Evolutionary conservation across 495 filamentous ascomycete genomes (phyloP).

Genomic region (Tuber brumale): DNA sequence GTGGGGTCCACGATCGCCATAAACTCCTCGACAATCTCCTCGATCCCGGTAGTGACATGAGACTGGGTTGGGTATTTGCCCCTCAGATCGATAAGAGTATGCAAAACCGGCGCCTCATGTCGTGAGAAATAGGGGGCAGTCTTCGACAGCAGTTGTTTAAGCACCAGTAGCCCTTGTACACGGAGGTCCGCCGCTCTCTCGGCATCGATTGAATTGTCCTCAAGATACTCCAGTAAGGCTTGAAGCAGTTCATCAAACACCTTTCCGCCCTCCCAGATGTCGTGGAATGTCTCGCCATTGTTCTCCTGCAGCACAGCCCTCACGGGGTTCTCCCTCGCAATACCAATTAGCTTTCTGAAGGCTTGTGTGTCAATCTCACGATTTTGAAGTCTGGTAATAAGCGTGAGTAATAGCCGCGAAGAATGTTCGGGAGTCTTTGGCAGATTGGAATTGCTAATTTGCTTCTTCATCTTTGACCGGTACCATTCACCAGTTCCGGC

Average conservation of each 20-base stretch:
- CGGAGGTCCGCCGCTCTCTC: conserved; percentile 67
- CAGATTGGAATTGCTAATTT: conserved; percentile 39
- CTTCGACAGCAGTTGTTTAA: conserved; percentile 67
- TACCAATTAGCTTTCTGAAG: conserved; percentile 77
- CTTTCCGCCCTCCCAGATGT: conserved; percentile 51
- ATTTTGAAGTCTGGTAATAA: conserved; percentile 64
- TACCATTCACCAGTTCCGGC: conserved; percentile 43
- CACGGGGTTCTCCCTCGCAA: conserved; percentile 60
- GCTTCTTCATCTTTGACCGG: conserved; percentile 34
- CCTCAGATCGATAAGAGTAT: conserved; percentile 37
- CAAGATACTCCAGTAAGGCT: conserved; percentile 69
- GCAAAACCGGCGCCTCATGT: conserved; percentile 55
- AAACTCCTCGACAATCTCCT: conserved; percentile 54
- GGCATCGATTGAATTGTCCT: conserved; percentile 47
- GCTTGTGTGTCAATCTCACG: conserved; percentile 74
- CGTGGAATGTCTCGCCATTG: conserved; percentile 44
- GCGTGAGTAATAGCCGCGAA: conserved; percentile 61
- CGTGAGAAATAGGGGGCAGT: conserved; percentile 60
- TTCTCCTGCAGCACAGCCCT: conserved; percentile 52
- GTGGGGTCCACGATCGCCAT: conserved; percentile 47
- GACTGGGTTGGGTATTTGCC: conserved; percentile 44
- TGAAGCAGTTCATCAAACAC: conserved; percentile 67
- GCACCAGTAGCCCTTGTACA: conserved; percentile 72
- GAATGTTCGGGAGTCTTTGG: conserved; percentile 50
- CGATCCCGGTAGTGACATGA: conserved; percentile 55